Conservation (phyloP, 2,329 filamentous ascomycete genomes). For the Penicillium sp. region DNA sequence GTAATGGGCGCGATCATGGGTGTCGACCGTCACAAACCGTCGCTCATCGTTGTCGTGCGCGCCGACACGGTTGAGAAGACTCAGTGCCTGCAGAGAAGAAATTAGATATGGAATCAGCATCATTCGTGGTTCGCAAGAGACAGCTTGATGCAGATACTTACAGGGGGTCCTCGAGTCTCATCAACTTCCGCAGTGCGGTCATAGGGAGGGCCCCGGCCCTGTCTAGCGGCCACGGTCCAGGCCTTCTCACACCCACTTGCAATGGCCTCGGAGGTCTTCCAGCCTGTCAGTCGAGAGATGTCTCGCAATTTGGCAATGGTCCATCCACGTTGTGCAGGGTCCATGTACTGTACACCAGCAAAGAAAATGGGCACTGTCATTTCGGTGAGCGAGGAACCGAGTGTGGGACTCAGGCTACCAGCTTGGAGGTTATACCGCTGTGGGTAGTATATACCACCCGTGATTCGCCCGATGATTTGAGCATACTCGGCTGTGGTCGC, state of each 20-base stretch:
- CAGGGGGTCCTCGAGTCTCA: slow-evolving; percentile 9
- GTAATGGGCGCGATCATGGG: slow-evolving; percentile 61
- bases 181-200: slow-evolving; percentile 27
- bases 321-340: slow-evolving; percentile 69
- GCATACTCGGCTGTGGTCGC: slow-evolving; percentile 65
- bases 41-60: slow-evolving; percentile 38
- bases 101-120: slow-evolving; percentile 15
- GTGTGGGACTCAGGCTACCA: slow-evolving; percentile 62
- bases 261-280: slow-evolving; percentile 76
- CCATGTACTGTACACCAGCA: slow-evolving; percentile 71
- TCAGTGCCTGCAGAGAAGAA: slow-evolving; percentile 6
- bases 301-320: slow-evolving; percentile 67
- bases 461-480: slow-evolving; percentile 71
- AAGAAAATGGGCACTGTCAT: slow-evolving; percentile 79
- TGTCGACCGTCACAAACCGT: slow-evolving; percentile 56
- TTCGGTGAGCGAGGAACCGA: slow-evolving; percentile 78
- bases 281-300: slow-evolving; percentile 75
- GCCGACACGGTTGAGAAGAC: slow-evolving; percentile 23
- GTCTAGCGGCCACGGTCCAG: slow-evolving; percentile 69
- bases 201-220: slow-evolving; percentile 73
- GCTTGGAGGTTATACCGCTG: slow-evolving; percentile 32
- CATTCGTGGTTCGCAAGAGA: neutral
- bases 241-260: slow-evolving; percentile 75
- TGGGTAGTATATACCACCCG: slow-evolving; percentile 58
- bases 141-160: slow-evolving; percentile 9